These are phyloP conservation scores for Phytophthora hybrid DNA, from an alignment of 352 stramenopile genomes.

Conservation along the genomic window DNA sequence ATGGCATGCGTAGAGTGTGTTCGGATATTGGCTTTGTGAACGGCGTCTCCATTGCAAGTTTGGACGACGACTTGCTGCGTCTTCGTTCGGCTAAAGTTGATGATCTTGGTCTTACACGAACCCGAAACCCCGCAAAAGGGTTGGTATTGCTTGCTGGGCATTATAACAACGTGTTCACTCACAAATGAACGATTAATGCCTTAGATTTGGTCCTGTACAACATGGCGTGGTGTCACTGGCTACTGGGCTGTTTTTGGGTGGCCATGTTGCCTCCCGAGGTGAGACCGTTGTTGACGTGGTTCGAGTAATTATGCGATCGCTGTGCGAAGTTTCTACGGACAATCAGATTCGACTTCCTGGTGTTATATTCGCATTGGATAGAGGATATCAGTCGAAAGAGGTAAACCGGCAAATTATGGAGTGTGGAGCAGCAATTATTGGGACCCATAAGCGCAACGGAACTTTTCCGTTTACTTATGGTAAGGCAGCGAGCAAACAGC, in stretches of 20 bases:
- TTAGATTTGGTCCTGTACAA: constrained; percentile 8
- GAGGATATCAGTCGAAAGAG: constrained; percentile 19
- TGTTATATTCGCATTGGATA: constrained; percentile 18
- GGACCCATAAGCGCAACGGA: constrained; percentile 5
- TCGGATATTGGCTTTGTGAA: constrained; percentile 14
- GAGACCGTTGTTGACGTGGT: constrained; percentile 2
- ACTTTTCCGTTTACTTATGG: constrained; percentile 15
- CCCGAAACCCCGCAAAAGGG: constrained; percentile 9
- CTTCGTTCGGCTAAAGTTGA: constrained; percentile 8
- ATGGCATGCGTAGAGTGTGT: constrained; percentile 3
- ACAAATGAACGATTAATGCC: not conserved
- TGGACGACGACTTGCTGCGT: constrained; percentile 8
- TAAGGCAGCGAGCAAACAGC: not conserved
- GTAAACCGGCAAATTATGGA: constrained; percentile 13
- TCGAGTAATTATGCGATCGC: constrained; percentile 1
- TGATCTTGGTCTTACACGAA: constrained; percentile 9
- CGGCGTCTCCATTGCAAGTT: constrained; percentile 4
- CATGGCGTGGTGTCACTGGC: constrained; percentile 12
- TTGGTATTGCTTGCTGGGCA: not conserved
- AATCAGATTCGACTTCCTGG: constrained; percentile 11
- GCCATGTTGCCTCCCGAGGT: constrained; percentile 2
- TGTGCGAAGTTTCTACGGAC: constrained; percentile 8
- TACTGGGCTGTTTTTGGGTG: constrained; percentile 8
- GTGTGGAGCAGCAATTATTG: constrained; percentile 10
- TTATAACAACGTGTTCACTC: not conserved